These are phyloP conservation scores for Phytopythium litorale DNA, from an alignment of 352 stramenopile genomes.

Conservation along the genomic window DNA sequence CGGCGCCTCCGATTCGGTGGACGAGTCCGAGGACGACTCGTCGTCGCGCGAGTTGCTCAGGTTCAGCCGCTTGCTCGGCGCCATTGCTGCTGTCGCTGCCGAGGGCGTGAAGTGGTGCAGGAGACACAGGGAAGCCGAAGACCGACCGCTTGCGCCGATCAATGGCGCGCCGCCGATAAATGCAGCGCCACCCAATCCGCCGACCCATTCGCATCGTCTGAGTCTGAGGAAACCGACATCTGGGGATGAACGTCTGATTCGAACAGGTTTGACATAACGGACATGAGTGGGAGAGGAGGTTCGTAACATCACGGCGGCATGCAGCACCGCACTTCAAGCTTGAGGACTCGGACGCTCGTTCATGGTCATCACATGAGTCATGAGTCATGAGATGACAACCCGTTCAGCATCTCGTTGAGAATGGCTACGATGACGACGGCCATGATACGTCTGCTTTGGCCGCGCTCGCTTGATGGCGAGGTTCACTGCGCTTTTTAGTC, in stretches of 20 bases:
- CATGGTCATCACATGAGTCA: too few relatives aligned
- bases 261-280: background rate
- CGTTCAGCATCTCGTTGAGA: too few relatives aligned
- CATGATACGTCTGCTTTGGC: too few relatives aligned
- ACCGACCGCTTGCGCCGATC: background rate
- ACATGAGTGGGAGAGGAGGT: background rate
- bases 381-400: too few relatives aligned
- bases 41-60: constrained; percentile 40
- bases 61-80: constrained; percentile 57
- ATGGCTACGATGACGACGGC: too few relatives aligned
- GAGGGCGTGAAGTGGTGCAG: background rate
- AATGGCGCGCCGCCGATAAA: background rate
- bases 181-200: background rate
- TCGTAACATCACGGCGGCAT: background rate
- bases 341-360: too few relatives aligned
- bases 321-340: too few relatives aligned
- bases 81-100: constrained; percentile 26
- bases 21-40: constrained; percentile 32
- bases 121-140: background rate
- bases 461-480: too few relatives aligned
- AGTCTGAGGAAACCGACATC: background rate
- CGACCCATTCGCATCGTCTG: background rate
- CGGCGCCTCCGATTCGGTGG: constrained; percentile 27
- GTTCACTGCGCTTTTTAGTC: too few relatives aligned
- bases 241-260: background rate